Evolutionary conservation across 306 rosid genomes (phyloP).

Genomic region (Malus asiatica): DNA sequence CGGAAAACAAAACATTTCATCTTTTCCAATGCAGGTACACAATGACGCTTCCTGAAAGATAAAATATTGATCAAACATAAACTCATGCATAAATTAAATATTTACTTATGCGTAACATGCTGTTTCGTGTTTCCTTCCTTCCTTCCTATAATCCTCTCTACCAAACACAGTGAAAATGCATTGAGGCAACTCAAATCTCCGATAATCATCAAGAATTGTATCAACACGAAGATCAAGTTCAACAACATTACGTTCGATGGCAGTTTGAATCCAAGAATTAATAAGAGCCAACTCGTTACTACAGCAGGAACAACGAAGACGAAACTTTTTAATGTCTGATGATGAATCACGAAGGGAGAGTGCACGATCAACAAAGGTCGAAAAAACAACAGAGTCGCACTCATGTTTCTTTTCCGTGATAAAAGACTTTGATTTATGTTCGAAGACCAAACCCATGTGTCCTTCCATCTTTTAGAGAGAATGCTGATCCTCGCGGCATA

Average conservation of each 20-base stretch:
- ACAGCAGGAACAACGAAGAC: neutral
- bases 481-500: neutral
- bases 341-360: neutral
- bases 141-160: no score
- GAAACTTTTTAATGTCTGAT: neutral
- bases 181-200: neutral
- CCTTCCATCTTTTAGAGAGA: neutral
- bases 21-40: no score
- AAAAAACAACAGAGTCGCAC: neutral
- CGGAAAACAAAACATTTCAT: no score
- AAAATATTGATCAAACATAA: no score
- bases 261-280: neutral
- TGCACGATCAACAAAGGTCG: neutral
- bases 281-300: neutral
- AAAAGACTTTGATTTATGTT: neutral
- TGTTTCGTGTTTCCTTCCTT: neutral
- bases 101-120: neutral
- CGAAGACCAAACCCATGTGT: neutral
- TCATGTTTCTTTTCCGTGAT: no score
- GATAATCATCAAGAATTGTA: neutral
- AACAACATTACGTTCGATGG: neutral
- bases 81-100: neutral
- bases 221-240: neutral
- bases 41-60: no score
- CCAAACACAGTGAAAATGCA: neutral